Evolutionary conservation across 345 rosid species (phyloP).

Genomic region (Arabis hirsuta): DNA sequence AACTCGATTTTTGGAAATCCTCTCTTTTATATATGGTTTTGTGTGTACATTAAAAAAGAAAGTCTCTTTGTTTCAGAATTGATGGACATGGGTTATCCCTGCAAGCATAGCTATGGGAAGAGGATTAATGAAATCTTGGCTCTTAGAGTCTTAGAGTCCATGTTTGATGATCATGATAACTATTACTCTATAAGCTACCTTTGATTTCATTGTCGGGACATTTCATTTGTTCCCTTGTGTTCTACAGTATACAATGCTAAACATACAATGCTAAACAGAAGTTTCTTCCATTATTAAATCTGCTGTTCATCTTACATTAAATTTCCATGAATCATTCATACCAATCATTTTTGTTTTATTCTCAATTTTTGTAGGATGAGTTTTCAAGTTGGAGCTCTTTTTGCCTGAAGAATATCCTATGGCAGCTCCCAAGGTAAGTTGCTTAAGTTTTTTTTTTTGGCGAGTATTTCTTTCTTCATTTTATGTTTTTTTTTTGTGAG

Average conservation of each 20-base stretch:
- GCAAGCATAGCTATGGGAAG: background rate
- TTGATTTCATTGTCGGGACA: no score
- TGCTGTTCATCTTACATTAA: background rate
- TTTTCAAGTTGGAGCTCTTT: constrained; percentile 96
- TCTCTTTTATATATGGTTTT: background rate
- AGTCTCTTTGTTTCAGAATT: constrained; percentile 2
- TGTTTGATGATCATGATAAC: constrained; percentile 13
- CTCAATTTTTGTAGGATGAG: constrained; percentile 65
- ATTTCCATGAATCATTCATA: background rate
- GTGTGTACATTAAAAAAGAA: background rate
- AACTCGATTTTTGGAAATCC: background rate
- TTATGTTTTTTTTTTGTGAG: background rate
- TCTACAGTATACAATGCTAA: background rate
- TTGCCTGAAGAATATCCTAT: constrained; percentile 99
- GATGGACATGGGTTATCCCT: constrained; percentile 8
- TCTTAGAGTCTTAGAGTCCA: constrained; percentile 18
- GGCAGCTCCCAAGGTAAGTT: constrained; percentile 97
- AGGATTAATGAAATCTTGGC: constrained; percentile 22
- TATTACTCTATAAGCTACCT: background rate
- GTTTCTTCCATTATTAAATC: background rate
- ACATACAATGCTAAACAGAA: no score
- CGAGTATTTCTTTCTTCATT: background rate
- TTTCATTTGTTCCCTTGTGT: background rate
- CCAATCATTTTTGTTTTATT: constrained; percentile 7
- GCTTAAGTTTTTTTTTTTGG: no score